Conservation (phyloP, 1,284 basidiomycete species). For the Volvariella volvacea region DNA sequence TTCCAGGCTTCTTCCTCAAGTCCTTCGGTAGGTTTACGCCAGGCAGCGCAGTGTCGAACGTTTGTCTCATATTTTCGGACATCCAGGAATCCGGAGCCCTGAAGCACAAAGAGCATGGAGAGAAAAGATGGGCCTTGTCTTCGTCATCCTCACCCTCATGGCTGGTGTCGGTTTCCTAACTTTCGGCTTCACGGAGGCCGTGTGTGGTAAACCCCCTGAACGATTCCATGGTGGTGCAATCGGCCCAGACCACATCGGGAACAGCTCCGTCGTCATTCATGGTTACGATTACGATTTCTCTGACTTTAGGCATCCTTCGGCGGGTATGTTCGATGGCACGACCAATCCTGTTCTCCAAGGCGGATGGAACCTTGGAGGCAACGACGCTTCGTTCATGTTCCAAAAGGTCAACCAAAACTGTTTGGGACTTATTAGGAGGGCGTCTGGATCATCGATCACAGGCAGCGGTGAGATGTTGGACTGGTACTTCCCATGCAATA, state of each 20-base stretch:
- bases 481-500: slow-evolving; percentile 97
- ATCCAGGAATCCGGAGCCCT: slow-evolving; percentile 77
- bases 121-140: slow-evolving; percentile 94
- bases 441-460: slow-evolving; percentile 62
- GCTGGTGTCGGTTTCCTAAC: slow-evolving; percentile 94
- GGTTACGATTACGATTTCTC: slow-evolving; percentile 92
- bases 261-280: slow-evolving; percentile 85
- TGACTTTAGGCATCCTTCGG: slow-evolving; percentile 76
- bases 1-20: slow-evolving; percentile 70
- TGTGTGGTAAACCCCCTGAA: slow-evolving; percentile 82
- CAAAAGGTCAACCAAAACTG: slow-evolving; percentile 88
- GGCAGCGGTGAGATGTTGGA: slow-evolving; percentile 49
- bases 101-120: slow-evolving; percentile 97
- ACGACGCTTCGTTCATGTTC: slow-evolving; percentile 92
- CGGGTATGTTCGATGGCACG: slow-evolving; percentile 66
- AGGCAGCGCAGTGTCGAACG: slow-evolving; percentile 1
- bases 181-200: slow-evolving; percentile 96
- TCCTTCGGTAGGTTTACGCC: slow-evolving; percentile 49
- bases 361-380: slow-evolving; percentile 72
- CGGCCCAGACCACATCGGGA: slow-evolving; percentile 59
- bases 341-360: slow-evolving; percentile 81
- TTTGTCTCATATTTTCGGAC: slow-evolving; percentile 7
- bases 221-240: slow-evolving; percentile 79
- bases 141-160: slow-evolving; percentile 80
- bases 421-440: slow-evolving; percentile 67